Evolutionary conservation across 2,329 filamentous ascomycete genomes (phyloP), one percentile per base, ranked within the genome.

Genomic region (Ophiostoma sp.): DNA sequence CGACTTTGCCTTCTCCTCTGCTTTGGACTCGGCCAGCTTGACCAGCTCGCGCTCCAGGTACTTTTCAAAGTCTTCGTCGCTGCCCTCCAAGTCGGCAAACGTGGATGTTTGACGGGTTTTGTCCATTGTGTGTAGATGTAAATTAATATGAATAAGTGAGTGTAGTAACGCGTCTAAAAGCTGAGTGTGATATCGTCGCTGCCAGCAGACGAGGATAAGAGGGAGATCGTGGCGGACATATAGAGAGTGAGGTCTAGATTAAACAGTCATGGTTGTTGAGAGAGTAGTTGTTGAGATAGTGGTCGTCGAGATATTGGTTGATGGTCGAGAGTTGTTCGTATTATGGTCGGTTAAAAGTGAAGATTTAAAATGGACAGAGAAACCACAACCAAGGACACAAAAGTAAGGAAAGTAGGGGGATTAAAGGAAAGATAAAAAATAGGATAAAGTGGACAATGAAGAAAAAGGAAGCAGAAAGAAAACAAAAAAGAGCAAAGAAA

Each of bases 11-110:
- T 22, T 39, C 28, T 61, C 17, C 3, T 19, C 66, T 17, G 59
- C 59, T 7, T 22, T 57, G 33, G n/a, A 33, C 25, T 39, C 70
- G 42, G 57, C 42, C 28, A 71, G 55, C 28, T 71, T 64, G 22
- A 6, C 17, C 19, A 71, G 28, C 17, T 64, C 70, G 19, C 70
- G 39, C 70, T 71, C 42, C 28, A 71, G 31, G 45, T 71, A 71
- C 22, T 71, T 19, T 39, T 71, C 70, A 52, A 64, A 71, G 25
- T 74, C 74, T 17, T 63, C 61, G 19, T 73, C 72, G 50, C 55
- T 64, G 39, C 28, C 57, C 7, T 33, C 52, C 28, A 25, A 25
- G n/a, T 71, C n/a, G 6, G 57, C 70, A 19, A 33, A 64, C 3
- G 69, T 22, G 1, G 57, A 39, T 0, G 57, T 39, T 25, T 66